These are phyloP conservation scores for Fomes fomentarius DNA, from an alignment of 1,284 basidiomycete species.

Conservation along the genomic window DNA sequence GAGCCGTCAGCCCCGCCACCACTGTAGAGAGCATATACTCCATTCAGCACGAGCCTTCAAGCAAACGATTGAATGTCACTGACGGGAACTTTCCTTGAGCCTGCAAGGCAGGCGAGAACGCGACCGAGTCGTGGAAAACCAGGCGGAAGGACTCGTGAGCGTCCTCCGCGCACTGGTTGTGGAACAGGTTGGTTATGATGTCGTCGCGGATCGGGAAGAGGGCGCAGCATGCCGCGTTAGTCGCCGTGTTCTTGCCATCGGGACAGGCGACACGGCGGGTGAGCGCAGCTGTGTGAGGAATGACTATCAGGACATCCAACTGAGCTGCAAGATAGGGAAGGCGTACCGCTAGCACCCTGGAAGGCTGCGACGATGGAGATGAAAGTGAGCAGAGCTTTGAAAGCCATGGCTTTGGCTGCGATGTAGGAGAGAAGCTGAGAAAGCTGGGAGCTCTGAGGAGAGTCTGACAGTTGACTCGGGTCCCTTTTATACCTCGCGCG, in stretches of 20 bases:
- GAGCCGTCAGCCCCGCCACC: slow-evolving; percentile 30
- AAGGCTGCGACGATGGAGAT: slow-evolving; percentile 1
- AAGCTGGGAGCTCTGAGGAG: neutral
- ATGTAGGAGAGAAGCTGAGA: neutral
- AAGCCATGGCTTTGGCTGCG: neutral
- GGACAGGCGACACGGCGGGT: slow-evolving; percentile 20
- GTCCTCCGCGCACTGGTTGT: slow-evolving; percentile 2
- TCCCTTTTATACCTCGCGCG: neutral
- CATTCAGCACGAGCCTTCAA: neutral
- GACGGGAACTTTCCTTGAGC: slow-evolving; percentile 10
- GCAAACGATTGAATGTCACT: neutral
- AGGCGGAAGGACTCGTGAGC: slow-evolving; percentile 3
- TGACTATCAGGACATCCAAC: neutral
- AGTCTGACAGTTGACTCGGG: too few relatives aligned
- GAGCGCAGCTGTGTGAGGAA: slow-evolving; percentile 9
- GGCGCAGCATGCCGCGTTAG: slow-evolving; percentile 40
- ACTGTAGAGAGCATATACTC: too few relatives aligned
- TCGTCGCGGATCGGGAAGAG: slow-evolving; percentile 33
- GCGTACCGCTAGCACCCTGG: slow-evolving; percentile 1
- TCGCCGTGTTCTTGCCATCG: slow-evolving; percentile 28
- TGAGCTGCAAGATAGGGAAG: neutral
- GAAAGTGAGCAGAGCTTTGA: slow-evolving; percentile 1
- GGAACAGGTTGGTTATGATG: slow-evolving; percentile 1
- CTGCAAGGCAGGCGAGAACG: slow-evolving; percentile 18
- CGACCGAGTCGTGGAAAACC: slow-evolving; percentile 28